Percentiles rank a stretch among this genome's conserved stretches.
phyloP scores from a whole-genome alignment of 768 basidiomycete genomes.

The Suillus bovinus region DNA sequence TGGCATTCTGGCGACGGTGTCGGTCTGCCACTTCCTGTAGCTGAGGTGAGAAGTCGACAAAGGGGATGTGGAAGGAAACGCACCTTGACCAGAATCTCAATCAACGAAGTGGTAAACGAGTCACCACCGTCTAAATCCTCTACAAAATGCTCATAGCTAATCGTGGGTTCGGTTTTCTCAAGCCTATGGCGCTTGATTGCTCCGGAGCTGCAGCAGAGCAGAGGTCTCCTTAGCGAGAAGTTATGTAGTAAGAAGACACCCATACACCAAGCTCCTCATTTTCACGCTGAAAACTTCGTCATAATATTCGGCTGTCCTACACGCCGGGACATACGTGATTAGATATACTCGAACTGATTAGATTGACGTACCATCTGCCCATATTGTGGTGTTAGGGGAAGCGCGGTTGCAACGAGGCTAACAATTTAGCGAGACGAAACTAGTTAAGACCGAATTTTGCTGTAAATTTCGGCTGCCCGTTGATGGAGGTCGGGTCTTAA shows the following conservation, averaged over 20 bases:
- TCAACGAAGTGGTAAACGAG: slow-evolving; percentile 72
- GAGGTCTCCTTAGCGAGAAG: slow-evolving; percentile 8
- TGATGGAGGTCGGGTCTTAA: slow-evolving; percentile 14
- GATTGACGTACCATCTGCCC: slow-evolving; percentile 63
- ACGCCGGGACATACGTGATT: neutral
- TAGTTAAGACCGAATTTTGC: slow-evolving; percentile 4
- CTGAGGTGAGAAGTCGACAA: slow-evolving; percentile 8
- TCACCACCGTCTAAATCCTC: slow-evolving; percentile 78
- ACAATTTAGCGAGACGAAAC: slow-evolving; percentile 15
- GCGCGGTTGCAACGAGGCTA: slow-evolving; percentile 27
- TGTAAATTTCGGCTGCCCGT: slow-evolving; percentile 11
- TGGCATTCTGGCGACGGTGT: slow-evolving; percentile 48
- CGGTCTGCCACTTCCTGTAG: slow-evolving; percentile 77
- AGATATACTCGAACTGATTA: slow-evolving; percentile 11
- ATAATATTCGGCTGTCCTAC: slow-evolving; percentile 69
- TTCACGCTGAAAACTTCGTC: slow-evolving; percentile 76
- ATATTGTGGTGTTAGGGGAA: slow-evolving; percentile 36
- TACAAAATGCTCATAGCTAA: slow-evolving; percentile 75
- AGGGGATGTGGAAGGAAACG: slow-evolving; percentile 21
- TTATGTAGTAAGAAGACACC: slow-evolving; percentile 8
- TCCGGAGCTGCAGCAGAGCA: slow-evolving; percentile 50
- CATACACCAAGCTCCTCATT: slow-evolving; percentile 79
- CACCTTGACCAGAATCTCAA: slow-evolving; percentile 81
- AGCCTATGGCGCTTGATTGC: slow-evolving; percentile 68
- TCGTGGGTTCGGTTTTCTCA: slow-evolving; percentile 62